phyloP scores from a whole-genome alignment of 371 early-diverging fungal species.

The Rhizopus arrhizus region DNA sequence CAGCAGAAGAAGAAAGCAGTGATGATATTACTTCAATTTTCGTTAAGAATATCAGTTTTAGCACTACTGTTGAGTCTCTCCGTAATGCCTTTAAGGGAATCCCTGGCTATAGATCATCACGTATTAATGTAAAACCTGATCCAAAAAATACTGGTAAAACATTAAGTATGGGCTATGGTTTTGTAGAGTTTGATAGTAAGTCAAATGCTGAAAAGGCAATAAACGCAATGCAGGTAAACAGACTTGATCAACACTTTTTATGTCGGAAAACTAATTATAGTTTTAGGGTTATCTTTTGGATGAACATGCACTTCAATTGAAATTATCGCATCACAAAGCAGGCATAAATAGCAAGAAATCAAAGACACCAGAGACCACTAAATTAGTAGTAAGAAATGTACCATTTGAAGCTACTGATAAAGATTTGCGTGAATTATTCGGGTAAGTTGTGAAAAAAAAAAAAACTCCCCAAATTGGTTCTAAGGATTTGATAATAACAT shows the following conservation, averaged over 20 bases:
- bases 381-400: slow-evolving; percentile 95
- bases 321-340: slow-evolving; percentile 76
- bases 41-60: slow-evolving; percentile 93
- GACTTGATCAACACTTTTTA: neutral
- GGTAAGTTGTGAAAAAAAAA: slow-evolving; percentile 44
- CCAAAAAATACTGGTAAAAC: slow-evolving; percentile 73
- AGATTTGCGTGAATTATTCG: slow-evolving; percentile 91
- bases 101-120: slow-evolving; percentile 75
- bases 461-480: neutral
- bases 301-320: slow-evolving; percentile 83
- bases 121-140: slow-evolving; percentile 81
- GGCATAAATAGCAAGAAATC: slow-evolving; percentile 35
- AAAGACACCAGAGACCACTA: slow-evolving; percentile 61
- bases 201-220: slow-evolving; percentile 82
- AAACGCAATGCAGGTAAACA: slow-evolving; percentile 73
- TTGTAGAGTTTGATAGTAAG: slow-evolving; percentile 84
- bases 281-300: slow-evolving; percentile 74
- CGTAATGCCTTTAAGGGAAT: slow-evolving; percentile 69
- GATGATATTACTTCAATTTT: slow-evolving; percentile 78
- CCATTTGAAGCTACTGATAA: slow-evolving; percentile 98
- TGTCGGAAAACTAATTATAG: neutral
- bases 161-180: slow-evolving; percentile 96
- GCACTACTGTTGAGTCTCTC: slow-evolving; percentile 78
- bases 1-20: slow-evolving; percentile 30
- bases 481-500: too few relatives aligned